Conservation (phyloP, 331 rosid species). For the Quercus lobata region DNA sequence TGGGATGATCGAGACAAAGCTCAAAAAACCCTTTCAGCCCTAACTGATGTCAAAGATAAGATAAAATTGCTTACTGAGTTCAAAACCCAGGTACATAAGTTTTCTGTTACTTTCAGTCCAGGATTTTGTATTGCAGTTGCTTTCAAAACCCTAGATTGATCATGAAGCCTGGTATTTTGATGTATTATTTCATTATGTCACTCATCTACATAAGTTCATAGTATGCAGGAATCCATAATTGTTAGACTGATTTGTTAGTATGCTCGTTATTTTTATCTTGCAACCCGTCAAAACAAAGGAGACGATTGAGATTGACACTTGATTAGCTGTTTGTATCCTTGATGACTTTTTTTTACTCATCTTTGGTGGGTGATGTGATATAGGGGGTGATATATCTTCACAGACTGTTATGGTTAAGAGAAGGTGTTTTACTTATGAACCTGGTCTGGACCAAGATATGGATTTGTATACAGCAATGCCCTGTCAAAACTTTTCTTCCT, state of each 20-base stretch:
- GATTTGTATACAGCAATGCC: neutral
- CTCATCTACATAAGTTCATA: neutral
- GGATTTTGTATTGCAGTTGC: neutral
- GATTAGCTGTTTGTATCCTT: neutral
- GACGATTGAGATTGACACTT: neutral
- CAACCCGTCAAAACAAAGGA: neutral
- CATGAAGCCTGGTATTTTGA: neutral
- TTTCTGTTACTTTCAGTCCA: neutral
- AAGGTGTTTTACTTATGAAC: neutral
- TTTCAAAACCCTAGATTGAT: neutral
- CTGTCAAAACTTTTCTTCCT: neutral
- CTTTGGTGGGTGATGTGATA: neutral
- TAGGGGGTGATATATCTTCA: too few relatives aligned
- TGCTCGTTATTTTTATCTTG: neutral
- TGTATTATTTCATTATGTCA: neutral
- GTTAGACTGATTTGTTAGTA: neutral
- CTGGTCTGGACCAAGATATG: neutral
- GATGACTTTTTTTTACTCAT: neutral
- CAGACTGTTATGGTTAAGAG: neutral
- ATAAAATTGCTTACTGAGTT: conserved; percentile 65
- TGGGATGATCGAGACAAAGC: conserved; percentile 88
- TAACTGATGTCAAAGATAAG: conserved; percentile 82
- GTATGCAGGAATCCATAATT: neutral
- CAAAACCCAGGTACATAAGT: conserved; percentile 61
- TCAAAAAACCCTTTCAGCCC: conserved; percentile 63